These are phyloP conservation scores for Cryptosporidium bovis DNA, from an alignment of 169 alveolate species.

Conservation along the genomic window DNA sequence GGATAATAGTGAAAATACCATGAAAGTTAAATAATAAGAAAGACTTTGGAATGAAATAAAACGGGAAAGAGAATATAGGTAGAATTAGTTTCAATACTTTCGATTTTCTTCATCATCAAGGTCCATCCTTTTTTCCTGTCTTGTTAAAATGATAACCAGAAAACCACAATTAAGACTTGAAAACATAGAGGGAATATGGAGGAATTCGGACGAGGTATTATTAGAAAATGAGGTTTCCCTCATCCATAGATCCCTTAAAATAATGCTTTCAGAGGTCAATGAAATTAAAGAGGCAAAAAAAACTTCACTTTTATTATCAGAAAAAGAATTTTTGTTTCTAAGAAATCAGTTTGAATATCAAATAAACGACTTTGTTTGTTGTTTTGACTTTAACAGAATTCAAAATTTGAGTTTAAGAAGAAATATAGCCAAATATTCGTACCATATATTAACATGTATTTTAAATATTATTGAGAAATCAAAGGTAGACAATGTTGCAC, in stretches of 20 bases:
- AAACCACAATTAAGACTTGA: slow-evolving; percentile 21
- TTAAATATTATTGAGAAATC: slow-evolving; percentile 25
- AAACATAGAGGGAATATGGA: slow-evolving; percentile 38
- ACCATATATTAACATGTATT: slow-evolving; percentile 45
- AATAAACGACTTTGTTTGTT: slow-evolving; percentile 22
- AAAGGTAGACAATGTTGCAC: neutral
- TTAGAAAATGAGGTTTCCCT: slow-evolving; percentile 11
- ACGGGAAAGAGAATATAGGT: no score
- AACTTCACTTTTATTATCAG: neutral
- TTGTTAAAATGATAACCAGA: neutral
- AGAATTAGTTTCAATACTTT: no score
- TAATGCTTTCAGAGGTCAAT: slow-evolving; percentile 24
- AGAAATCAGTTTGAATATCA: slow-evolving; percentile 15
- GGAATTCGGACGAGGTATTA: slow-evolving; percentile 24
- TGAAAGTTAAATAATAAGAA: no score
- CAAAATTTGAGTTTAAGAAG: slow-evolving; percentile 10
- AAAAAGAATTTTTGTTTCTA: slow-evolving; percentile 3
- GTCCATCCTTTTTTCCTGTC: no score
- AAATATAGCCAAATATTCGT: slow-evolving; percentile 62
- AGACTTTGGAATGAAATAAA: no score
- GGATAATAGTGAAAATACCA: neutral
- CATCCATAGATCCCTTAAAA: slow-evolving; percentile 41
- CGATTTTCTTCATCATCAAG: no score
- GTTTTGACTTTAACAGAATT: slow-evolving; percentile 47
- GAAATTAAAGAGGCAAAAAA: slow-evolving; percentile 40